Percentiles rank a stretch among this genome's conserved stretches.
These are phyloP conservation scores for Sphaerulina musiva DNA, from an alignment of 2,329 filamentous ascomycete species.

Conservation along the genomic window DNA sequence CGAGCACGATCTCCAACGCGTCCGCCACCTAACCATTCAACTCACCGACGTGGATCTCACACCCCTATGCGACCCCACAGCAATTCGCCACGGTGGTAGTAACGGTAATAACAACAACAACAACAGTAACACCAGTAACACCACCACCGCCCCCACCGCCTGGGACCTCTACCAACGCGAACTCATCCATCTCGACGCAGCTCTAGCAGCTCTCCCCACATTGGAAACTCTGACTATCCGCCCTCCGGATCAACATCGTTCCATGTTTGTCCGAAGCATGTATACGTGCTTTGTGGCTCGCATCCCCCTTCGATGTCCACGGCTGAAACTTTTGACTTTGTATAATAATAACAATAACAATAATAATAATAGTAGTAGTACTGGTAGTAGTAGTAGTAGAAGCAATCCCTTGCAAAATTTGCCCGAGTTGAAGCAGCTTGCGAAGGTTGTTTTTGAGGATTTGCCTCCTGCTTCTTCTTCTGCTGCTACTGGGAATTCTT, in stretches of 20 bases:
- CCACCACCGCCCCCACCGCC: neutral
- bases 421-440: constrained; percentile 12
- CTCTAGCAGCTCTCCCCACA: constrained; percentile 19
- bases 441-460: constrained; percentile 14
- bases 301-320: constrained; percentile 19
- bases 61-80: constrained; percentile 15
- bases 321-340: constrained; percentile 15
- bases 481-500: neutral
- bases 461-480: neutral
- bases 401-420: constrained; percentile 13
- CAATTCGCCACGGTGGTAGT: neutral
- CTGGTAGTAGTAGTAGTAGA: neutral
- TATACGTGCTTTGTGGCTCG: constrained; percentile 24
- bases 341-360: constrained; percentile 11
- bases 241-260: constrained; percentile 20
- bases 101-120: too few species aligned
- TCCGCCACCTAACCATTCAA: constrained; percentile 20
- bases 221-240: constrained; percentile 20
- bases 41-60: constrained; percentile 29
- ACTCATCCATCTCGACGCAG: constrained; percentile 21
- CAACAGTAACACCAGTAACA: too few species aligned
- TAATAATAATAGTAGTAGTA: constrained; percentile 9
- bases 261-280: constrained; percentile 23
- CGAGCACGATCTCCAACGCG: constrained; percentile 19
- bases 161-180: constrained; percentile 28